These are phyloP conservation scores for Castanospermum australe DNA, from an alignment of 306 rosid genomes.

Conservation along the genomic window DNA sequence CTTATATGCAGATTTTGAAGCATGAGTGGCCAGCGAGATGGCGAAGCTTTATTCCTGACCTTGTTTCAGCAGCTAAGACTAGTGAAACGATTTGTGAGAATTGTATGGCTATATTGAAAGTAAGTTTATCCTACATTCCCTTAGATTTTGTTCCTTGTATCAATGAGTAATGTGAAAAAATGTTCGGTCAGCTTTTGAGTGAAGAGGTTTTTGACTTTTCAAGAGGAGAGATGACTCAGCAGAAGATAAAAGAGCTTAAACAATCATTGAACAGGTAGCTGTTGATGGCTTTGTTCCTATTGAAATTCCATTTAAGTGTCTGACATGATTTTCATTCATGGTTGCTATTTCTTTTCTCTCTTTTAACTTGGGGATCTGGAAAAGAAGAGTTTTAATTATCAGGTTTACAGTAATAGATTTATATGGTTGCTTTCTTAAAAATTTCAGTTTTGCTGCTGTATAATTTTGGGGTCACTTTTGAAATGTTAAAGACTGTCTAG, in stretches of 20 bases:
- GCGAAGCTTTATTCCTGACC: slow-evolving; percentile 95
- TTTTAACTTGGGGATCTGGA: background rate
- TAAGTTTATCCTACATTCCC: slow-evolving; percentile 28
- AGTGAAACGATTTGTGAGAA: slow-evolving; percentile 97
- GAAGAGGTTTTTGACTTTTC: slow-evolving; percentile 61
- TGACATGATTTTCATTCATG: background rate
- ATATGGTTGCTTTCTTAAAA: background rate
- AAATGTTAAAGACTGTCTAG: background rate
- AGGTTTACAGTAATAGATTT: background rate
- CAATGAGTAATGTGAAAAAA: slow-evolving; percentile 9
- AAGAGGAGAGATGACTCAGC: slow-evolving; percentile 61
- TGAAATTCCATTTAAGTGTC: background rate
- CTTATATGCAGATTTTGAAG: slow-evolving; percentile 80
- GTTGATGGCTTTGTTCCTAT: background rate
- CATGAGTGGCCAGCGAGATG: slow-evolving; percentile 98
- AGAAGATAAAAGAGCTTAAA: slow-evolving; percentile 54
- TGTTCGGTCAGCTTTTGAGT: slow-evolving; percentile 46
- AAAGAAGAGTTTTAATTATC: background rate
- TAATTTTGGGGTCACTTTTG: background rate
- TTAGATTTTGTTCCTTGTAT: background rate
- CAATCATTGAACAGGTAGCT: slow-evolving; percentile 69
- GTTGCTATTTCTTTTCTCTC: background rate
- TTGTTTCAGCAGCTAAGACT: slow-evolving; percentile 86
- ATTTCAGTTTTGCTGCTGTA: background rate
- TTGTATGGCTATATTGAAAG: slow-evolving; percentile 94